Percentiles rank a stretch among this genome's conserved stretches.
Conservation (phyloP, 257 asterid species). For the Gentiana macrophylla region DNA sequence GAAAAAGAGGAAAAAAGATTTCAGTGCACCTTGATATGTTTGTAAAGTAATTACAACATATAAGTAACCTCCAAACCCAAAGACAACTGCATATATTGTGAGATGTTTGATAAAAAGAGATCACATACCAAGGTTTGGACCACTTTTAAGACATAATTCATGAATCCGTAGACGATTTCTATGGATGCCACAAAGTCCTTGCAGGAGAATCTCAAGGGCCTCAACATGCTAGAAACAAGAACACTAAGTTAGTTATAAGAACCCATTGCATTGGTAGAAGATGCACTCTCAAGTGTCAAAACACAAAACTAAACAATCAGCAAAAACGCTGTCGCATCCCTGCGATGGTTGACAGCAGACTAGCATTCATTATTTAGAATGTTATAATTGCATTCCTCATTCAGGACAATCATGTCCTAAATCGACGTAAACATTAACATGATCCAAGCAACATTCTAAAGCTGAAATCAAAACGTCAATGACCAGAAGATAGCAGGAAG, state of each 20-base stretch:
- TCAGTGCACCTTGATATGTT: no score
- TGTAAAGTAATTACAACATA: no score
- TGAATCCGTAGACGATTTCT: constrained; percentile 71
- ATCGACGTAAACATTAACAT: no score
- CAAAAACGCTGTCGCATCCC: neutral
- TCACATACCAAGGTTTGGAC: constrained; percentile 59
- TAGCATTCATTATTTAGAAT: neutral
- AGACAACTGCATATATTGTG: neutral
- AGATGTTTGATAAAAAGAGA: neutral
- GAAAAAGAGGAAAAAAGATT: no score
- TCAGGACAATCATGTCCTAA: neutral
- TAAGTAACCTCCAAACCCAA: no score
- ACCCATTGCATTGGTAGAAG: neutral
- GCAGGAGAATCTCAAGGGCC: constrained; percentile 93
- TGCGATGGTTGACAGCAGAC: neutral
- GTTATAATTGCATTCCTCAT: neutral
- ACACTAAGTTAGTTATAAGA: constrained; percentile 2
- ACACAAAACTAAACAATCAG: neutral
- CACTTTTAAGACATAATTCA: constrained; percentile 80
- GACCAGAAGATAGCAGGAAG: no score
- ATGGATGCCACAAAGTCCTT: constrained; percentile 84
- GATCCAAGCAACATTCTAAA: no score
- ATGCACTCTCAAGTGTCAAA: neutral
- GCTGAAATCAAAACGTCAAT: no score
- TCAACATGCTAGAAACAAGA: constrained; percentile 65